Conservation (phyloP, 1,284 basidiomycete genomes). For the Porogramme epimiltina region DNA sequence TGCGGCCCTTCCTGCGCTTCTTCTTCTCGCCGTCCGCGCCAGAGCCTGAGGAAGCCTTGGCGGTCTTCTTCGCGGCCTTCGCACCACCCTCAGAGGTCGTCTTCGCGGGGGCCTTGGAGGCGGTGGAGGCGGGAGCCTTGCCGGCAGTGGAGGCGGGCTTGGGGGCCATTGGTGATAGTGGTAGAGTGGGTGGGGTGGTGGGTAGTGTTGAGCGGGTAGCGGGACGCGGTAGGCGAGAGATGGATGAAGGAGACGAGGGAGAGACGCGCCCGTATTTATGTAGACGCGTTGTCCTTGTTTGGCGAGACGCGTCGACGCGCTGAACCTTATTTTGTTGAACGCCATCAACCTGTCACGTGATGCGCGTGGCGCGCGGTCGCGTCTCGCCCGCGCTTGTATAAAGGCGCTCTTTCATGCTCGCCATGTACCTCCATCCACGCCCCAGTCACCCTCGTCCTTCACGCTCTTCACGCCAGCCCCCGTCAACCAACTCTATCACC, state of each 20-base stretch:
- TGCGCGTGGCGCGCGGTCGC: background rate
- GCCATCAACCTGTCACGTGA: conserved; percentile 27
- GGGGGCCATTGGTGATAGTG: conserved; percentile 30
- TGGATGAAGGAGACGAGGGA: conserved; percentile 10
- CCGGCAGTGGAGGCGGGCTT: conserved; percentile 53
- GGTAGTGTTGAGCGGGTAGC: conserved; percentile 4
- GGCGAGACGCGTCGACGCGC: conserved; percentile 31
- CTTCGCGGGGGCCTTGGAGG: conserved; percentile 79
- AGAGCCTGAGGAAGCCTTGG: conserved; percentile 50
- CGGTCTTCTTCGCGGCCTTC: conserved; percentile 87
- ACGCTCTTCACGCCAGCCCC: conserved; percentile 9
- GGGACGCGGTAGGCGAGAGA: conserved; percentile 16
- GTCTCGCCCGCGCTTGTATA: conserved; percentile 22
- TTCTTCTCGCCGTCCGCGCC: conserved; percentile 69
- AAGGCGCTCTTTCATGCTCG: background rate
- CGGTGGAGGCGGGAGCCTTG: conserved; percentile 58
- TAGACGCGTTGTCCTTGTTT: conserved; percentile 34
- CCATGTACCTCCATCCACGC: conserved; percentile 1
- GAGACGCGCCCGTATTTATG: conserved; percentile 28
- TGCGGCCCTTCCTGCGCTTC: conserved; percentile 89
- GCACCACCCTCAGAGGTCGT: conserved; percentile 49
- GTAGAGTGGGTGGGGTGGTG: conserved; percentile 1
- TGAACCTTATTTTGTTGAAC: conserved; percentile 35
- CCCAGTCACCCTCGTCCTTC: conserved; percentile 4
- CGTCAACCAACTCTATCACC: conserved; percentile 2